Base-by-base conservation (phyloP, 768 basidiomycete species). In the Tylopilus balloui region DNA sequence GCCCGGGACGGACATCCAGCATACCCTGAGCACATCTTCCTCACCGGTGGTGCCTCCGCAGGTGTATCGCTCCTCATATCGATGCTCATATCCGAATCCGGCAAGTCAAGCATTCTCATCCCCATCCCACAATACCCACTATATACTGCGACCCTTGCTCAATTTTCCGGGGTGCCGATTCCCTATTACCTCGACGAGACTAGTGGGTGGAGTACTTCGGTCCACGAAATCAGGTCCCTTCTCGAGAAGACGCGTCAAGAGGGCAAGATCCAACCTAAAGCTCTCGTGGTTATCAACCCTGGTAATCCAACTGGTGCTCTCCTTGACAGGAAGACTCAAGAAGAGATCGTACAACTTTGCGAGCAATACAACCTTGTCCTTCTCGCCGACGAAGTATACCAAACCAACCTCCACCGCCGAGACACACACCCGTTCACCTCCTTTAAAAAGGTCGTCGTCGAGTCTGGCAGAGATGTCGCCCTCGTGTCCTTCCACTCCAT, bases 381-480 rank as follows among this genome's bases (percentile, higher is more conserved):
- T 43, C 80, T 98, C 55, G 95, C 95, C 0, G 95, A 99, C 68
- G 95, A 99, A 68, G 95, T 99, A n/a, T 97, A 99, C 77, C 95
- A 99, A 70, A 73, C 72, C 58, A 98, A 98, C 74, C 78, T 98
- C 37, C 93, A 94, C 73, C 73, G 77, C 38, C 73, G 71, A 35
- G 62, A 68, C 3, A 73, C 74, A 2, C 82, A 88, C 65, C 78
- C 88, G 0, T 99, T 99, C 78, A 80, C 83, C 42, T 92, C 88
- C 10, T 98, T 99, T 81, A 97, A 97, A 69, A 88, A 92, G 69
- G 76, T 91, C 44, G 81, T 96, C 3, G 72, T 86, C 54, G 66
- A 78, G 45, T 88, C 86, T n/a, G 77, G 59, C 0, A 62, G 53
- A 27, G 50, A 80, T 47, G 71, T 93, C 48, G 82, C 90, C 37